phyloP scores from a whole-genome alignment of 495 filamentous ascomycete genomes.

The Aspergillus conjunctus region DNA sequence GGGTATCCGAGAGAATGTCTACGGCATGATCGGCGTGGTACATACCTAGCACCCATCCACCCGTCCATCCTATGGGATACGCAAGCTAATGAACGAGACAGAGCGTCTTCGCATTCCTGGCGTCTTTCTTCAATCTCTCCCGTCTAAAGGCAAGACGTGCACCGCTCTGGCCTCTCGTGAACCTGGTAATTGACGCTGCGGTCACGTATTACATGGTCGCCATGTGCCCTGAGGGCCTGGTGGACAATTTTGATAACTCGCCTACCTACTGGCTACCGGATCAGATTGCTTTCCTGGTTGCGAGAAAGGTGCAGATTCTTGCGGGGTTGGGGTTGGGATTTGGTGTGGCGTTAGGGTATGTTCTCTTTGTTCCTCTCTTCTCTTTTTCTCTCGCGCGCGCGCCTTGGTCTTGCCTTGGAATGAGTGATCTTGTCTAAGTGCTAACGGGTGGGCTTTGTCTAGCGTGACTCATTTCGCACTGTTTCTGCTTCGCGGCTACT shows the following conservation, averaged over 20 bases:
- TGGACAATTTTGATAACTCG: not conserved
- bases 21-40: not conserved
- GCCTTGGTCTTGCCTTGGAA: not conserved
- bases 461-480: constrained; percentile 1
- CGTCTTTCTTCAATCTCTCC: constrained; percentile 11
- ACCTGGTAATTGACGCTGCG: constrained; percentile 7
- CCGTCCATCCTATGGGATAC: not conserved
- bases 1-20: not conserved
- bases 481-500: constrained; percentile 8
- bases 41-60: not conserved
- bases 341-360: constrained; percentile 5
- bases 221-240: not conserved
- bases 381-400: not conserved
- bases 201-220: constrained; percentile 2
- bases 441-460: not conserved
- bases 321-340: constrained; percentile 2
- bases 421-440: not conserved
- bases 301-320: constrained; percentile 1
- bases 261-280: constrained; percentile 14
- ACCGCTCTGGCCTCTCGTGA: constrained; percentile 7
- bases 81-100: not conserved
- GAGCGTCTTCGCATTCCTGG: constrained; percentile 3
- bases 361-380: constrained; percentile 3
- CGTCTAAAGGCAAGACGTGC: constrained; percentile 2
- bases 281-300: not conserved